phyloP scores from a whole-genome alignment of 2,329 filamentous ascomycete species.

The Spiromastix sp. region DNA sequence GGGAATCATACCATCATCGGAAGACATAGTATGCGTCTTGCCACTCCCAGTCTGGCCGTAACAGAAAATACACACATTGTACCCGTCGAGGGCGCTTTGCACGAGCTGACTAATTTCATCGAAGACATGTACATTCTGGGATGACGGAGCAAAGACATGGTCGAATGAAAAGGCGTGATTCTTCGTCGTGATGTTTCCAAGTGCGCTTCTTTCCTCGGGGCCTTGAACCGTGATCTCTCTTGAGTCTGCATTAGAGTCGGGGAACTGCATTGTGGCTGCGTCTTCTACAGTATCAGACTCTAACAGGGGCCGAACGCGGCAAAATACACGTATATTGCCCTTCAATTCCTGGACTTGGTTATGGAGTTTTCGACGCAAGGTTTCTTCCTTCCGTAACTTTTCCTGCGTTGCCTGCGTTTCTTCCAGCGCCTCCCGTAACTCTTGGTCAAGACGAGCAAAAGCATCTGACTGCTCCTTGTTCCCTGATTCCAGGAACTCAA shows the following conservation, averaged over 20 bases:
- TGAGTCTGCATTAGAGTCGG: constrained; percentile 68
- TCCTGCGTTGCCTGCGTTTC: constrained; percentile 61
- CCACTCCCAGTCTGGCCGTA: constrained; percentile 96
- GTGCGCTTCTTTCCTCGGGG: constrained; percentile 70
- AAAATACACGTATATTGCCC: constrained; percentile 98
- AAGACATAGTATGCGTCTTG: constrained; percentile 95
- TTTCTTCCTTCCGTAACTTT: constrained; percentile 85
- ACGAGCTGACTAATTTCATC: constrained; percentile 95
- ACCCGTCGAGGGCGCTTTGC: constrained; percentile 90
- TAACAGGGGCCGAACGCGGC: constrained; percentile 72
- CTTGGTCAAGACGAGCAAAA: constrained; percentile 69
- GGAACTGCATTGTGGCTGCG: constrained; percentile 66
- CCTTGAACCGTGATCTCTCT: constrained; percentile 79
- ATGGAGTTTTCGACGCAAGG: constrained; percentile 78
- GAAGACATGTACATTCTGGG: constrained; percentile 79
- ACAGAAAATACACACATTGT: constrained; percentile 98
- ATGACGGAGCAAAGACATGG: constrained; percentile 71
- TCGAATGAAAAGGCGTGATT: constrained; percentile 85
- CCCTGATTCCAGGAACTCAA: constrained; percentile 82
- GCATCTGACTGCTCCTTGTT: constrained; percentile 80
- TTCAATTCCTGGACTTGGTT: constrained; percentile 97
- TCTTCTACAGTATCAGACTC: constrained; percentile 47
- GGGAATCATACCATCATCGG: constrained; percentile 86
- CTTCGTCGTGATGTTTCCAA: constrained; percentile 66
- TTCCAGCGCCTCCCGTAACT: constrained; percentile 66